These are phyloP conservation scores for Kodamaea sagamina DNA, from an alignment of 805 yeast species.

Conservation along the genomic window DNA sequence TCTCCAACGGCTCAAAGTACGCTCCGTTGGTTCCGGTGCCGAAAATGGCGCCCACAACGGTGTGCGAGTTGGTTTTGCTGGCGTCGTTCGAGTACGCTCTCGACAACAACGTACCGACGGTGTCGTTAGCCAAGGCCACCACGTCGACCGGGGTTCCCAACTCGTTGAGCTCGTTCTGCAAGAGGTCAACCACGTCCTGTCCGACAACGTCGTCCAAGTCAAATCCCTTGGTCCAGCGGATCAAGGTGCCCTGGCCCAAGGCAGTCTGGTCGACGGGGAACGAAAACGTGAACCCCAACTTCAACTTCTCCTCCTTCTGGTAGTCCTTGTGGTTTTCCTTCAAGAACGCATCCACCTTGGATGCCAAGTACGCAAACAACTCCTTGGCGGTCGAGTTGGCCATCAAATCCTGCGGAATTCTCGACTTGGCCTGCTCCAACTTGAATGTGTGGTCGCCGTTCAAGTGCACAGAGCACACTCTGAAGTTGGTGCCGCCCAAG, in stretches of 20 bases:
- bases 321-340: constrained; percentile 60
- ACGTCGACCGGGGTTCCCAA: constrained; percentile 65
- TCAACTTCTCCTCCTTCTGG: constrained; percentile 39
- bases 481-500: constrained; percentile 93
- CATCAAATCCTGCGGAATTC: constrained; percentile 79
- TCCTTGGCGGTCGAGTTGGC: constrained; percentile 61
- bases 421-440: constrained; percentile 72
- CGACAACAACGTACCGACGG: constrained; percentile 90
- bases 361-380: constrained; percentile 74
- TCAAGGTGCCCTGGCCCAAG: constrained; percentile 72
- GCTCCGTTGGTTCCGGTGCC: constrained; percentile 99
- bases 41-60: constrained; percentile 86
- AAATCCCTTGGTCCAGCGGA: constrained; percentile 97
- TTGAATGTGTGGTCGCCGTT: constrained; percentile 78
- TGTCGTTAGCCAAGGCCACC: constrained; percentile 92
- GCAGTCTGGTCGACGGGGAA: constrained; percentile 91
- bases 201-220: constrained; percentile 83
- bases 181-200: constrained; percentile 71
- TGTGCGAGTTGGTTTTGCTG: constrained; percentile 64
- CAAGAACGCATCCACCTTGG: constrained; percentile 66
- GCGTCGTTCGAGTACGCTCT: constrained; percentile 77
- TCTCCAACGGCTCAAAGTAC: constrained; percentile 73
- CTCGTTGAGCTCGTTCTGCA: constrained; percentile 68
- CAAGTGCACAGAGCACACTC: constrained; percentile 86
- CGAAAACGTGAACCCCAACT: constrained; percentile 90